Conservation (phyloP, 1,284 basidiomycete genomes). For the Psilocybe mexicana region DNA sequence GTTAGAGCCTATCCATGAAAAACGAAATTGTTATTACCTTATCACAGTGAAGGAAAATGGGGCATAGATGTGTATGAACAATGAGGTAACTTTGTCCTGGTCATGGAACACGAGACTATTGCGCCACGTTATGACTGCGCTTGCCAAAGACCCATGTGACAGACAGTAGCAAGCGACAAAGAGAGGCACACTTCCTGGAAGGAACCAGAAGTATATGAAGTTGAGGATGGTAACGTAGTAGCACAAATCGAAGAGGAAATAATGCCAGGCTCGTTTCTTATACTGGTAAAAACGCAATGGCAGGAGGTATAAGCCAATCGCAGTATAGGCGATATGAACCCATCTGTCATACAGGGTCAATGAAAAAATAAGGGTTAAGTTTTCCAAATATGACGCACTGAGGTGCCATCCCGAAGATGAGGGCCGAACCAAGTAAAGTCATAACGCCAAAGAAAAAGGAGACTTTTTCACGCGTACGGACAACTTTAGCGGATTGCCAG, state of each 20-base stretch:
- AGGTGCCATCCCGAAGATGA: slow-evolving; percentile 82
- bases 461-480: slow-evolving; percentile 87
- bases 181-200: slow-evolving; percentile 71
- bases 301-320: slow-evolving; percentile 75
- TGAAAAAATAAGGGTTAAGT: slow-evolving; percentile 17
- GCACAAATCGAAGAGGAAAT: slow-evolving; percentile 93
- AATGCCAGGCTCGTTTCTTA: slow-evolving; percentile 89
- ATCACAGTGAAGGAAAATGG: slow-evolving; percentile 88
- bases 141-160: slow-evolving; percentile 86
- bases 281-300: slow-evolving; percentile 81
- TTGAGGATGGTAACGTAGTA: slow-evolving; percentile 91
- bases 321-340: slow-evolving; percentile 78
- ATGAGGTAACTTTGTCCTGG: slow-evolving; percentile 87
- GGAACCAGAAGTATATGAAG: slow-evolving; percentile 84
- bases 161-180: slow-evolving; percentile 89
- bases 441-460: slow-evolving; percentile 93
- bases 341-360: slow-evolving; percentile 46
- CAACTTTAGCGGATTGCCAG: slow-evolving; percentile 90
- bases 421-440: slow-evolving; percentile 79
- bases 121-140: slow-evolving; percentile 94
- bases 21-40: slow-evolving; percentile 49
- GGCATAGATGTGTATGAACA: slow-evolving; percentile 90
- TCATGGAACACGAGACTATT: slow-evolving; percentile 97
- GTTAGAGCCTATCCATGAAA: slow-evolving; percentile 4
- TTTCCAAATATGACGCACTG: slow-evolving; percentile 56